Conservation (phyloP, 176 grass and related monocot genomes). For the bread wheat (Triticum aestivum) region IWGSC_CS_RefSeq_v2.1 NC_057809.1:85039781-85040280, state of each 20-base stretch:
- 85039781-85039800: constrained; percentile 90
- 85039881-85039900: constrained; percentile 93
- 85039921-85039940: constrained; percentile 37
- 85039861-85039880: constrained; percentile 90
- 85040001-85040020: not conserved
- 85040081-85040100: constrained; percentile 20
- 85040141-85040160: constrained; percentile 20
- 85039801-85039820: constrained; percentile 78
- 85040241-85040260: not conserved
- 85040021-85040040: constrained; percentile 11
- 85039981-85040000: constrained; percentile 1
- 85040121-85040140: not conserved
- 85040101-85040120: constrained; percentile 6
- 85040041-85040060: constrained; percentile 20
- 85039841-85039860: constrained; percentile 89
- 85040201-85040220: constrained; percentile 92
- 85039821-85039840: constrained; percentile 88
- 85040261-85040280: not conserved
- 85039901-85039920: constrained; percentile 89
- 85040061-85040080: not conserved
- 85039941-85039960: constrained; percentile 22
- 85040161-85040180: constrained; percentile 89
- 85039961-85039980: constrained; percentile 17
- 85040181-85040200: constrained; percentile 83
- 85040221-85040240: constrained; percentile 91